Conservation (phyloP, 192 early-diverging fungal species). For the Chytriomyces sp. region DNA sequence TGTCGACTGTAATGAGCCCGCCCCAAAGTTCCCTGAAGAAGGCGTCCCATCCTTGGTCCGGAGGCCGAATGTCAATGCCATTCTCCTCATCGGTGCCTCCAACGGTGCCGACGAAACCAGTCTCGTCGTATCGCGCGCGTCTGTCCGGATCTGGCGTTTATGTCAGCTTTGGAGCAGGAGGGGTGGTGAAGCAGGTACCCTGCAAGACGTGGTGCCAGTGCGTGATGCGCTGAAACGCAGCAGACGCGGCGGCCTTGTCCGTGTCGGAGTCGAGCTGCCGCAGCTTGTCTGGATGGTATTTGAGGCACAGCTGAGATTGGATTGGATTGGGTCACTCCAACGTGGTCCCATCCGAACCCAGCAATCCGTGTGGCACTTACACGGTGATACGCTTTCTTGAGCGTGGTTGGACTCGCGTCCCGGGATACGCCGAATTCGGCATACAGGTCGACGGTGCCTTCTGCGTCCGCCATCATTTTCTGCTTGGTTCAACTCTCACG, state of each 20-base stretch:
- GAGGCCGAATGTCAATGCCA: slow-evolving; percentile 19
- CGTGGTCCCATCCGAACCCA: too few species aligned
- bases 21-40: slow-evolving; percentile 81
- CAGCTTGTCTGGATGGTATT: slow-evolving; percentile 41
- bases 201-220: slow-evolving; percentile 73
- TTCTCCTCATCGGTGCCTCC: slow-evolving; percentile 43
- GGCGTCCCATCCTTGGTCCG: slow-evolving; percentile 38
- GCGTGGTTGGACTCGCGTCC: slow-evolving; percentile 8
- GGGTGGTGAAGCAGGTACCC: slow-evolving; percentile 13
- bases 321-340: not conserved
- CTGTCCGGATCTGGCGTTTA: slow-evolving; percentile 53
- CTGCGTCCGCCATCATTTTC: too few species aligned
- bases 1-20: slow-evolving; percentile 69
- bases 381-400: slow-evolving; percentile 36
- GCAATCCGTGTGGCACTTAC: not conserved
- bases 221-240: slow-evolving; percentile 70
- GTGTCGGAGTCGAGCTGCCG: slow-evolving; percentile 15
- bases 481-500: too few species aligned
- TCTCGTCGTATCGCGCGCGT: slow-evolving; percentile 69
- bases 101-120: slow-evolving; percentile 62
- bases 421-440: slow-evolving; percentile 27
- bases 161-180: not conserved
- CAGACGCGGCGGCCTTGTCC: slow-evolving; percentile 52
- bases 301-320: slow-evolving; percentile 21
- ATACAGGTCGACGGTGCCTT: slow-evolving; percentile 27